phyloP scores from a whole-genome alignment of 2,329 filamentous ascomycete genomes.

The Cadophora gregata region DNA sequence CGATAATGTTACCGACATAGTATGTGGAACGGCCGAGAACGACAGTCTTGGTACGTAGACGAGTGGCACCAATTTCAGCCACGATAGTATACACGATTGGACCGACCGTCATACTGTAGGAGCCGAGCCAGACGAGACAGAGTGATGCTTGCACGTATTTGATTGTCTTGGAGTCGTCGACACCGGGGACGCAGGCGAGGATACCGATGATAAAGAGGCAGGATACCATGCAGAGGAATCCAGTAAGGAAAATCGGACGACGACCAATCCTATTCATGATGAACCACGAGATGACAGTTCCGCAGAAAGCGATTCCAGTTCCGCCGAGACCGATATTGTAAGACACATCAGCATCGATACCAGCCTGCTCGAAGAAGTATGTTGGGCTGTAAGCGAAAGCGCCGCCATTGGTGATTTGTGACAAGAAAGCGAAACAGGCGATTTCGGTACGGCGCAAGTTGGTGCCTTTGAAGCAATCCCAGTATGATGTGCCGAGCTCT shows the following conservation, averaged over 20 bases:
- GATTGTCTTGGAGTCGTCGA: conserved; percentile 20
- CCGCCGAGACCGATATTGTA: conserved; percentile 59
- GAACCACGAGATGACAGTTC: conserved; percentile 56
- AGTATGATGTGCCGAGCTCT: conserved; percentile 50
- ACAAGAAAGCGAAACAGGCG: conserved; percentile 53
- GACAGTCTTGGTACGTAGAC: conserved; percentile 44
- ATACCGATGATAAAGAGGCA: conserved; percentile 55
- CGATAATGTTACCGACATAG: conserved; percentile 44
- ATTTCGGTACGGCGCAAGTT: conserved; percentile 57
- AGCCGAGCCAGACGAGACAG: conserved; percentile 37
- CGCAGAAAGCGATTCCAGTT: conserved; percentile 53
- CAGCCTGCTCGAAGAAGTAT: conserved; percentile 62
- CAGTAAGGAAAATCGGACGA: conserved; percentile 56
- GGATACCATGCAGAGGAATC: conserved; percentile 49
- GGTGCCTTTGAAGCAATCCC: conserved; percentile 53
- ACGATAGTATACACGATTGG: conserved; percentile 47
- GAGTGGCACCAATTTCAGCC: conserved; percentile 46
- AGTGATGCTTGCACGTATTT: conserved; percentile 40
- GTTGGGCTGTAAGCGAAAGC: conserved; percentile 69
- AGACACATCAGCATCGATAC: conserved; percentile 52
- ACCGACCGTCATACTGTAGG: conserved; percentile 47
- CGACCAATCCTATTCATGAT: conserved; percentile 55
- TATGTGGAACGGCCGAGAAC: conserved; percentile 44
- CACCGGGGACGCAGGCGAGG: conserved; percentile 29
- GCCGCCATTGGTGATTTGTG: conserved; percentile 65